Evolutionary conservation across 2,329 filamentous ascomycete species (phyloP).

Genomic region (Trematosphaeria pertusa): DNA sequence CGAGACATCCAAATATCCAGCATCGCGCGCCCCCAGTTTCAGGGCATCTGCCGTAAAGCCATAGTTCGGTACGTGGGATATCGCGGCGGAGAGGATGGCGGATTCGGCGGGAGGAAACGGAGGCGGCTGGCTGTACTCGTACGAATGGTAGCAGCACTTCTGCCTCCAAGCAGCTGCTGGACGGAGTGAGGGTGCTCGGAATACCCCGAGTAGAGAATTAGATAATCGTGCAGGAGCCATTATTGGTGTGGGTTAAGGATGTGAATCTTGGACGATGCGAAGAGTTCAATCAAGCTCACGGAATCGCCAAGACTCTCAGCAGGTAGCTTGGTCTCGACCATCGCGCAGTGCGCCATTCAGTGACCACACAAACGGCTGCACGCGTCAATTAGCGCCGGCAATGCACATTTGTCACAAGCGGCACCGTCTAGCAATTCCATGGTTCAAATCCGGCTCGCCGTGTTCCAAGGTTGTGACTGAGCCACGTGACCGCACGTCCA

Average conservation of each 20-base stretch:
- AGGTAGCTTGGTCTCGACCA: no score
- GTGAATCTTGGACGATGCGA: conserved; percentile 19
- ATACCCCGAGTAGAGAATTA: conserved; percentile 29
- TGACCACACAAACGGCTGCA: not conserved
- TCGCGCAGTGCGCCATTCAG: not conserved
- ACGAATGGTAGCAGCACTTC: conserved; percentile 42
- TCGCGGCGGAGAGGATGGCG: conserved; percentile 80
- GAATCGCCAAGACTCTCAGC: conserved; percentile 34
- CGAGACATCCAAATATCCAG: conserved; percentile 85
- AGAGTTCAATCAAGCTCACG: conserved; percentile 20
- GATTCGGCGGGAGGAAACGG: conserved; percentile 74
- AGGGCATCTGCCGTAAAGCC: conserved; percentile 83
- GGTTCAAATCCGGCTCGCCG: no score
- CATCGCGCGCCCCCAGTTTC: conserved; percentile 78
- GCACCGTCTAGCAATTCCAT: no score
- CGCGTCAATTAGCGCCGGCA: not conserved
- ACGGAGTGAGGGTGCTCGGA: conserved; percentile 30
- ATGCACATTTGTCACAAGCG: not conserved
- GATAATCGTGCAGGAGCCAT: conserved; percentile 40
- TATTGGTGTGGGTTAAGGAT: conserved; percentile 19
- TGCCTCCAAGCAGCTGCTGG: conserved; percentile 22
- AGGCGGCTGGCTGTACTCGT: conserved; percentile 52
- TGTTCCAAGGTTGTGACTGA: no score
- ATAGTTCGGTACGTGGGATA: conserved; percentile 76
- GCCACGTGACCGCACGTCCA: no score